These are phyloP conservation scores for Hyphopichia fennica DNA, from an alignment of 1,139 yeast species.

Conservation along the genomic window DNA sequence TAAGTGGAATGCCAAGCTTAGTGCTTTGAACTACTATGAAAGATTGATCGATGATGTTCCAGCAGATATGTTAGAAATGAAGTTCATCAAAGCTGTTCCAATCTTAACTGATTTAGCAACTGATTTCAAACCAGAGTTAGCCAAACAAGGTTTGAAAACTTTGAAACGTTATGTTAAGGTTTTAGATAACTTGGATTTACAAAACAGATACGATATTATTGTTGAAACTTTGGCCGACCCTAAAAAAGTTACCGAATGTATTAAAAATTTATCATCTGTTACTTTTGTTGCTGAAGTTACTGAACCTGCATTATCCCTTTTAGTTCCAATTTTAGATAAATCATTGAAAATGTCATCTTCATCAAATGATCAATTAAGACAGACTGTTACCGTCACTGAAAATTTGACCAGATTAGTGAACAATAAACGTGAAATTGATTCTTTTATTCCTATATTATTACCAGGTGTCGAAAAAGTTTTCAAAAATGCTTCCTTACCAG, in stretches of 20 bases:
- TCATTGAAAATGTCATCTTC: conserved; percentile 87
- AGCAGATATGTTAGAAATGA: conserved; percentile 78
- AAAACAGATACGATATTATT: conserved; percentile 81
- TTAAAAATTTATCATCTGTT: conserved; percentile 86
- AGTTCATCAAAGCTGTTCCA: conserved; percentile 79
- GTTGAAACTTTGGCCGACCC: conserved; percentile 91
- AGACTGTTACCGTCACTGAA: conserved; percentile 94
- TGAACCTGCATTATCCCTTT: conserved; percentile 85
- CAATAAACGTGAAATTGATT: conserved; percentile 88
- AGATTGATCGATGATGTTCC: conserved; percentile 78
- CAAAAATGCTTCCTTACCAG: conserved; percentile 91
- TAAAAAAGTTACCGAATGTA: conserved; percentile 81
- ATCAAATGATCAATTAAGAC: conserved; percentile 94
- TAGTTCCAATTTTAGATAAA: conserved; percentile 90
- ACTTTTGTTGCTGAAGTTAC: conserved; percentile 99
- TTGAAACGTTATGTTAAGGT: conserved; percentile 73
- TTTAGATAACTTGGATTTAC: conserved; percentile 88
- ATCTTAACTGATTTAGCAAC: conserved; percentile 85
- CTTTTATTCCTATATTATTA: conserved; percentile 77
- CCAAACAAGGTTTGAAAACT: conserved; percentile 76
- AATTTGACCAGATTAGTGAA: conserved; percentile 94
- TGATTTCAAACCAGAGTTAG: conserved; percentile 94
- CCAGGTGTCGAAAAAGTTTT: conserved; percentile 92
- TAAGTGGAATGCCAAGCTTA: conserved; percentile 90
- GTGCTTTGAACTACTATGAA: conserved; percentile 72